Conservation (phyloP, 768 basidiomycete genomes). For the Nevesoporus exiguus region DNA sequence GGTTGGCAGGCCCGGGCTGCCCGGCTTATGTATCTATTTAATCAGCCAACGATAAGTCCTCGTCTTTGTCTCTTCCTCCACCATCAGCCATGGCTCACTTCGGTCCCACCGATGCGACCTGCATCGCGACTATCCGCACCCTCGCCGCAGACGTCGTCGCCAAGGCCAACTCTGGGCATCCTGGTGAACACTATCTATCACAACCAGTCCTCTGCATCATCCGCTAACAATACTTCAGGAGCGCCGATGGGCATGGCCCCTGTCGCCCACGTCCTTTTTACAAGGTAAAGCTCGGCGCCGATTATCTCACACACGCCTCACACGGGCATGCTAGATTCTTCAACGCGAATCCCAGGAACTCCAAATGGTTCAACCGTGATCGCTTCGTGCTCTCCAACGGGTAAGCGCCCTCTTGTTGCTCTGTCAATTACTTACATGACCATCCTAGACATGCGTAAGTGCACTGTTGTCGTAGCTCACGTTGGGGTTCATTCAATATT, state of each 20-base stretch:
- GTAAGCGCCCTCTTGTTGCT: constrained; percentile 36
- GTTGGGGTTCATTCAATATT: neutral
- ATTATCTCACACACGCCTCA: neutral
- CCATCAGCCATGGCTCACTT: constrained; percentile 39
- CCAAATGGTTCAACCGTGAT: constrained; percentile 95
- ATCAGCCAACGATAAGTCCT: neutral
- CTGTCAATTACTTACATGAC: constrained; percentile 11
- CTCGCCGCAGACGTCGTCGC: constrained; percentile 74
- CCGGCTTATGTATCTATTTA: constrained; percentile 9
- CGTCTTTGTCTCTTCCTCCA: constrained; percentile 9
- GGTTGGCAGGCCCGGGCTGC: neutral
- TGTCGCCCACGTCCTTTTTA: constrained; percentile 75
- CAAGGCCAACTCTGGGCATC: constrained; percentile 93
- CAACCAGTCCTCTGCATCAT: neutral
- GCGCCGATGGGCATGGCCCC: constrained; percentile 96
- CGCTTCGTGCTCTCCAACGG: constrained; percentile 97
- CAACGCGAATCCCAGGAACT: constrained; percentile 83
- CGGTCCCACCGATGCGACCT: constrained; percentile 46
- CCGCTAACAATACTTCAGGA: constrained; percentile 41
- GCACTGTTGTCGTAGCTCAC: neutral
- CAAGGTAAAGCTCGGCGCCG: constrained; percentile 43
- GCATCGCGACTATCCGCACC: constrained; percentile 71
- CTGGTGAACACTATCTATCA: constrained; percentile 41
- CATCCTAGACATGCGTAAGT: constrained; percentile 67
- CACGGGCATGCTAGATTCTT: constrained; percentile 54